phyloP scores from a whole-genome alignment of 345 rosid species.

The Noccaea bulbosa region DNA sequence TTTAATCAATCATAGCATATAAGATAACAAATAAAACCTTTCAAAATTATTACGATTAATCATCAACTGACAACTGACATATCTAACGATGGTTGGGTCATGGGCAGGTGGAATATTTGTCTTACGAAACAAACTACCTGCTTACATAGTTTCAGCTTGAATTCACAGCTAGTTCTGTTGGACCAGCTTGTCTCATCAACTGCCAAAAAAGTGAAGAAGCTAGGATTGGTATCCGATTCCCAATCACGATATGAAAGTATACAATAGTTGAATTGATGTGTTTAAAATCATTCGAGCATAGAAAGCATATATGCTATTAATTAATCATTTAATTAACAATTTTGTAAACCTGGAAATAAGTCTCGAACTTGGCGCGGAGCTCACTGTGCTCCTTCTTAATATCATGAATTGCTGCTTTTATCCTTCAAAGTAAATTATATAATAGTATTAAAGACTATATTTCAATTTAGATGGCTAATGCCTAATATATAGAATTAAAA shows the following conservation, averaged over 20 bases:
- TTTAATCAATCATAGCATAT: too few relatives aligned
- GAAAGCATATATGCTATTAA: background rate
- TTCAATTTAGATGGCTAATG: background rate
- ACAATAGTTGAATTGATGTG: background rate
- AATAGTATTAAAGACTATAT: background rate
- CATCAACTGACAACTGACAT: background rate
- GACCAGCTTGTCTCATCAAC: slow-evolving; percentile 44
- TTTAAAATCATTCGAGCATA: background rate
- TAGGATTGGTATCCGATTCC: background rate
- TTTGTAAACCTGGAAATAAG: slow-evolving; percentile 34
- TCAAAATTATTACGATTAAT: background rate
- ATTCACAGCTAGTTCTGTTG: slow-evolving; percentile 39
- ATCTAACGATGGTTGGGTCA: slow-evolving; percentile 10
- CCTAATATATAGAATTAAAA: background rate
- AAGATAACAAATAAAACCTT: background rate
- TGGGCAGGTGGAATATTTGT: slow-evolving; percentile 1
- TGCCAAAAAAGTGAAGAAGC: slow-evolving; percentile 13
- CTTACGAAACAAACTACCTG: slow-evolving; percentile 17
- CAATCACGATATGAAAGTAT: background rate
- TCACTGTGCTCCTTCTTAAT: slow-evolving; percentile 39
- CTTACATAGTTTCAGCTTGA: slow-evolving; percentile 24
- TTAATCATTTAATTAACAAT: background rate
- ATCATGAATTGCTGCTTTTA: slow-evolving; percentile 26
- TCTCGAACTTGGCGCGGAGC: slow-evolving; percentile 40
- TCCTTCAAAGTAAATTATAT: slow-evolving; percentile 8